A percentile compares a stretch with the other conserved stretches of the same genome.
Conservation (phyloP, 78 protist genomes). For the Dictyostelium capitatum region DNA sequence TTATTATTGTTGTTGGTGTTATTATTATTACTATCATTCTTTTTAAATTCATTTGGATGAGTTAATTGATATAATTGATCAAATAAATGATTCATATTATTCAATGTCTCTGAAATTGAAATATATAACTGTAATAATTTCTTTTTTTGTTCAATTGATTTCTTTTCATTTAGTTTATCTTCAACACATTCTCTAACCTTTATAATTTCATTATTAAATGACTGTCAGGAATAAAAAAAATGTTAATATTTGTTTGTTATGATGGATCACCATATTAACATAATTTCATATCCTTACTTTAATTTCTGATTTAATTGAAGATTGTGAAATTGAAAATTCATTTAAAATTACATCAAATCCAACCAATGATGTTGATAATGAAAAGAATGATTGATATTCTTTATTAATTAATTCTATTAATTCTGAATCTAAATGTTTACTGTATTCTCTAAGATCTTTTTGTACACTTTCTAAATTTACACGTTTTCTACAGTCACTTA, state of each 20-base stretch:
- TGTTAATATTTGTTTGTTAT: background rate
- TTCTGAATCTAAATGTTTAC: conserved; percentile 40
- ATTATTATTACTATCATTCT: background rate
- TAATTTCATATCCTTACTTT: background rate
- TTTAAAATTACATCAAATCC: conserved; percentile 52
- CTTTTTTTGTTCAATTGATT: conserved; percentile 60
- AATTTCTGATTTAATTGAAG: conserved; percentile 63
- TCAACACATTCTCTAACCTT: conserved; percentile 70
- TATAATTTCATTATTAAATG: conserved; percentile 49
- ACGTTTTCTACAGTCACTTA: conserved; percentile 68
- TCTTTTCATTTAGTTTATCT: conserved; percentile 65
- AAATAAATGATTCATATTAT: conserved; percentile 49
- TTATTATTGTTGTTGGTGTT: no score
- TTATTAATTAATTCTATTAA: conserved; percentile 61
- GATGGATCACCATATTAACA: no score
- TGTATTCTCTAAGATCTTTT: conserved; percentile 57
- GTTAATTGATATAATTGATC: conserved; percentile 31
- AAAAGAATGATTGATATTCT: conserved; percentile 72
- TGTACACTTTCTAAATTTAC: conserved; percentile 76
- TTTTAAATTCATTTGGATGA: conserved; percentile 8
- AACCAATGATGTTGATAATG: conserved; percentile 53
- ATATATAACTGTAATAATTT: conserved; percentile 51
- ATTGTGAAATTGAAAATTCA: conserved; percentile 47
- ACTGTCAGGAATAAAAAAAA: background rate
- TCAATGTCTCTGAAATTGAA: conserved; percentile 43